Conservation (phyloP, 2,329 filamentous ascomycete genomes). For the Pseudogymnoascus sp. region DNA sequence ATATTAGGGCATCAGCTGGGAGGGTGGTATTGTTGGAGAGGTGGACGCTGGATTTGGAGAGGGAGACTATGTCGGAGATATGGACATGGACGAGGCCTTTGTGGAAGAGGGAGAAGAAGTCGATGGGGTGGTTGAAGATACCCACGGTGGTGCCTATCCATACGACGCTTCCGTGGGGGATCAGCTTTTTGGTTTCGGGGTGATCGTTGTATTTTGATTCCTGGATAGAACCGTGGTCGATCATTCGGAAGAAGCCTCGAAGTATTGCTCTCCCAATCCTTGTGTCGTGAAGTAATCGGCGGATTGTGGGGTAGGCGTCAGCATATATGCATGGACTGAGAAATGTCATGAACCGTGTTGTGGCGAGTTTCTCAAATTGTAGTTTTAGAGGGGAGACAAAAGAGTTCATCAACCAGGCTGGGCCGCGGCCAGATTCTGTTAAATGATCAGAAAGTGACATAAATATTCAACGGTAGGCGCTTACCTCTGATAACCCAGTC, state of each 20-base stretch:
- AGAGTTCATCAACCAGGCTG: not conserved
- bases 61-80: conserved; percentile 39
- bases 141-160: conserved; percentile 47
- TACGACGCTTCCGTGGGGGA: conserved; percentile 40
- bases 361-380: conserved; percentile 57
- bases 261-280: conserved; percentile 42
- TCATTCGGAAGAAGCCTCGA: conserved; percentile 46
- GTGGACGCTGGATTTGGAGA: conserved; percentile 39
- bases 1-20: conserved; percentile 43
- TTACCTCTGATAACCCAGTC: conserved; percentile 50
- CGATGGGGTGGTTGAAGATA: conserved; percentile 50
- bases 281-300: conserved; percentile 48
- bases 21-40: conserved; percentile 41
- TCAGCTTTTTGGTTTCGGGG: conserved; percentile 43
- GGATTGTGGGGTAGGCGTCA: conserved; percentile 46
- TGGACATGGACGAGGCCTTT: conserved; percentile 42
- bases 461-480: not conserved
- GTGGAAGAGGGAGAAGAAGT: conserved; percentile 47
- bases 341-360: conserved; percentile 60
- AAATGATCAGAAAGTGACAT: not conserved
- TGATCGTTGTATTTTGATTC: conserved; percentile 45
- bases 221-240: conserved; percentile 45
- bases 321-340: conserved; percentile 66
- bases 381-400: conserved; percentile 17
- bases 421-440: not conserved